Percentiles rank a stretch among this genome's conserved stretches.
Conservation (phyloP, 345 rosid genomes). For the Populus deltoides region DNA sequence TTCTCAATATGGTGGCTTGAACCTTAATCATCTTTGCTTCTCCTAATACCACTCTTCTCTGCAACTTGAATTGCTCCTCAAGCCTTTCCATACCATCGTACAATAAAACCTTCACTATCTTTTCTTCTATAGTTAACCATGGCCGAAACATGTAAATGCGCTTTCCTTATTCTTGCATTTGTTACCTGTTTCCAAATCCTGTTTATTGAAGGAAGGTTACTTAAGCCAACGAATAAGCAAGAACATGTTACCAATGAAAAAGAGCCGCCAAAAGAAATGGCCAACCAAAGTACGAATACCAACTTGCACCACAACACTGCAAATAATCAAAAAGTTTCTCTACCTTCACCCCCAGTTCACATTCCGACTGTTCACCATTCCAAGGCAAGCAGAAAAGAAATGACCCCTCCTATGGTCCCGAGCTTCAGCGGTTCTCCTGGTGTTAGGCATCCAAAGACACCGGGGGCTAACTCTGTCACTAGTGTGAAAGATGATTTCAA, state of each 20-base stretch:
- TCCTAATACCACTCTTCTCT: not conserved
- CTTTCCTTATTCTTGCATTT: slow-evolving; percentile 25
- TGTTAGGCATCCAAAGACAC: slow-evolving; percentile 17
- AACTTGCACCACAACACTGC: not conserved
- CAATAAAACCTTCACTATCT: not conserved
- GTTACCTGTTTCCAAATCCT: slow-evolving; percentile 23
- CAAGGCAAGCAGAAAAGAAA: not conserved
- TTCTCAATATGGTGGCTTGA: not conserved
- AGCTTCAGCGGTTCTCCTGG: slow-evolving; percentile 13
- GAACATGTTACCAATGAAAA: not conserved
- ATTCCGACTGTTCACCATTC: not conserved
- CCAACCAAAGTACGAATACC: not conserved
- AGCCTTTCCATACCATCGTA: not conserved
- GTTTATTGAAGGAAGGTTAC: slow-evolving; percentile 29
- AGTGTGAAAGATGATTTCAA: slow-evolving; percentile 36
- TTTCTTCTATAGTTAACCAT: not conserved
- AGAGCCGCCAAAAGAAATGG: not conserved
- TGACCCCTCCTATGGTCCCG: not conserved
- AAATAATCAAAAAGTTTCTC: not conserved
- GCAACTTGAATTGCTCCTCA: not conserved
- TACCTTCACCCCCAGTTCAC: not conserved
- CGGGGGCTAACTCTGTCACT: not conserved
- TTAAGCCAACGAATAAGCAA: slow-evolving; percentile 19
- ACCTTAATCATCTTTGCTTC: not conserved
- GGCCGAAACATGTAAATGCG: slow-evolving; percentile 22